These are phyloP conservation scores for Fibroporia radiculosa DNA, from an alignment of 768 basidiomycete genomes.

Conservation along the genomic window DNA sequence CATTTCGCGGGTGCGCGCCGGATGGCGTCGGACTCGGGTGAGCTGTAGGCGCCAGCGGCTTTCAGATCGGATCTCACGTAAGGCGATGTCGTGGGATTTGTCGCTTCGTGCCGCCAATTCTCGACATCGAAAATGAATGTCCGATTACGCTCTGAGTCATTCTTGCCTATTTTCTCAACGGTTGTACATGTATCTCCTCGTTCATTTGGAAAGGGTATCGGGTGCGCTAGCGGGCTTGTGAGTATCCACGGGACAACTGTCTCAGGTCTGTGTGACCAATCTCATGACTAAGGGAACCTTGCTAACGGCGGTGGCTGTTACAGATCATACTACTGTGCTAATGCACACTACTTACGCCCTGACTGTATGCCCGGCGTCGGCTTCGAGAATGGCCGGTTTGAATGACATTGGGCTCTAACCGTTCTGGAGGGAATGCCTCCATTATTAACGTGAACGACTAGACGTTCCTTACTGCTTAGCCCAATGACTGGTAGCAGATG, in stretches of 20 bases:
- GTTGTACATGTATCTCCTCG: neutral
- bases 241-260: neutral
- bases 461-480: no score
- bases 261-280: conserved; percentile 5
- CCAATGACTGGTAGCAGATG: no score
- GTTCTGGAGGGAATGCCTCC: no score
- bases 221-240: neutral
- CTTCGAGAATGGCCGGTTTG: no score
- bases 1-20: neutral
- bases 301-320: no score
- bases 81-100: neutral
- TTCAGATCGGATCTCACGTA: neutral
- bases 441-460: no score
- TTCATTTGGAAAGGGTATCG: neutral
- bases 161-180: neutral
- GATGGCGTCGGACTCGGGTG: neutral
- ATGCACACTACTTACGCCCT: no score
- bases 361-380: no score
- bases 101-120: neutral
- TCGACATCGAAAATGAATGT: neutral
- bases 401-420: no score
- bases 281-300: no score
- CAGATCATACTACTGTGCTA: no score
- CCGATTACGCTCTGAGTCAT: neutral
- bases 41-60: neutral